Base-by-base conservation (phyloP, 75 land plant species). In the Selaginella moellendorffii region DNA sequence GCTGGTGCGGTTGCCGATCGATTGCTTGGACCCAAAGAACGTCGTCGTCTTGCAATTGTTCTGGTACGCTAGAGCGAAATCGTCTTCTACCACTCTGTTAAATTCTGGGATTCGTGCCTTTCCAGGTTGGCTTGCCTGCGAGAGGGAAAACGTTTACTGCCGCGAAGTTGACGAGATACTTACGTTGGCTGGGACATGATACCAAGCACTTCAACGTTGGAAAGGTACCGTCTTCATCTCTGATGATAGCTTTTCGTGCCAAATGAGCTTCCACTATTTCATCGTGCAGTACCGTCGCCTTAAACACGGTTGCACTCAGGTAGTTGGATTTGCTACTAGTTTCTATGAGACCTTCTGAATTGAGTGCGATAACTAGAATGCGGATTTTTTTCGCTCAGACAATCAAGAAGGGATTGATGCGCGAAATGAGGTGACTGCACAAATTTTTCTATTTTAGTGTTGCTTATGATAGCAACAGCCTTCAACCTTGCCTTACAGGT, bases 191-290 rank as follows among this genome's bases (percentile, higher is more conserved):
- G 60, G 99, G 99, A 30, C 99, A 95, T 84, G 96, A 95, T 52
- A 95, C 99, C 62, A 95, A 95, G 65, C 99, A 95, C 72, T 95
- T 95, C 71, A 95, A 95, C 80, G 97, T 95, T 77, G 99, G 99
- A 58, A 95, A 95, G 90, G 99, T 95, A 46, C 26, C 2, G 59
- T n/a, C n/a, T n/a, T n/a, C n/a, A n/a, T n/a, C n/a, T n/a, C n/a
- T n/a, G n/a, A n/a, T n/a, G n/a, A n/a, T n/a, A n/a, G n/a, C n/a
- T n/a, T n/a, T n/a, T n/a, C n/a, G n/a, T n/a, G n/a, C n/a, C n/a
- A n/a, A n/a, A n/a, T n/a, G n/a, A n/a, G n/a, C 46, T 5, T 36
- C 14, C 5, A 14, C 46, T 36, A 36, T 36, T 5, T 14, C 14
- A 14, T 5, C 63, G 12, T 60, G 62, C 83, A 95, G 99, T 95